These are phyloP conservation scores for Colletotrichum orbiculare DNA, from an alignment of 2,329 filamentous ascomycete species.

Conservation along the genomic window DNA sequence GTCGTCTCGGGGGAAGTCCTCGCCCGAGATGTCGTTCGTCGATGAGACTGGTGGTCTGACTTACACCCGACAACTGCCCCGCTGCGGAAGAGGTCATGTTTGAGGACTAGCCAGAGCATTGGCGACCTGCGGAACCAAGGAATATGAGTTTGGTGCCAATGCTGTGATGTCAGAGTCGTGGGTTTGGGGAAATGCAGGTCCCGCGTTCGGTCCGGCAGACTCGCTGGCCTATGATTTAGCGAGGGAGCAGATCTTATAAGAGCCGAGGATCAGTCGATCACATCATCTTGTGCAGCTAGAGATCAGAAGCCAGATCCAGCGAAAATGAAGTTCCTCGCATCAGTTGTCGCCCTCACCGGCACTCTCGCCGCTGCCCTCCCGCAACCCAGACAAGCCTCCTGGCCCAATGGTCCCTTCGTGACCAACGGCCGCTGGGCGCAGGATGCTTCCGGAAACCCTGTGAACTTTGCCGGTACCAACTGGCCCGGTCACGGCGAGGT, in stretches of 20 bases:
- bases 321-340: slow-evolving; percentile 38
- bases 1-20: slow-evolving; percentile 24
- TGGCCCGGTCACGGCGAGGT: slow-evolving; percentile 71
- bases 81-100: slow-evolving; percentile 24
- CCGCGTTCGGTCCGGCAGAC: slow-evolving; percentile 18
- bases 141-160: slow-evolving; percentile 14
- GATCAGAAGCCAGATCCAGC: background rate
- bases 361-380: slow-evolving; percentile 24
- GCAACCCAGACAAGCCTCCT: slow-evolving; percentile 39
- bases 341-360: slow-evolving; percentile 36
- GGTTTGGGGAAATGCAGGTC: slow-evolving; percentile 16
- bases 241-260: slow-evolving; percentile 11
- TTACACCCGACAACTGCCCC: slow-evolving; percentile 28
- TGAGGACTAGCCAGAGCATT: slow-evolving; percentile 19
- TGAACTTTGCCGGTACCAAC: slow-evolving; percentile 67
- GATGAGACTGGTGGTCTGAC: slow-evolving; percentile 1
- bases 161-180: slow-evolving; percentile 31
- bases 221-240: background rate
- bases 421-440: slow-evolving; percentile 55
- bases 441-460: slow-evolving; percentile 53
- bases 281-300: background rate
- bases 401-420: slow-evolving; percentile 57
- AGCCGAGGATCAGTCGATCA: background rate
- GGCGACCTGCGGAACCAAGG: slow-evolving; percentile 1
- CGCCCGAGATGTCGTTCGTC: slow-evolving; percentile 15